Evolutionary conservation across 306 rosid species (phyloP).

Genomic region (Rubus parviflorus): DNA sequence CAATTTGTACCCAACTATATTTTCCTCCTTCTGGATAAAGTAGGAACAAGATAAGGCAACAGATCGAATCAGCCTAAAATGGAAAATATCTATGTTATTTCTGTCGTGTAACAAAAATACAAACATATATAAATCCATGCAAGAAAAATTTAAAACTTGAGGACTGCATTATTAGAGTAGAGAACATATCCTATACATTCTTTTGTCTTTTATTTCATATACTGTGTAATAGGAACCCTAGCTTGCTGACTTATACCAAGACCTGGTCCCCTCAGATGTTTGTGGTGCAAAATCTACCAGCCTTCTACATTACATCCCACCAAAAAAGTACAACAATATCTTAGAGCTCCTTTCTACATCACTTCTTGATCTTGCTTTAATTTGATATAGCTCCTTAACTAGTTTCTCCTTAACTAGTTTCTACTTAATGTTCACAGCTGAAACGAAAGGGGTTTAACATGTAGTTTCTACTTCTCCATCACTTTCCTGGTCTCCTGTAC

Average conservation of each 20-base stretch:
- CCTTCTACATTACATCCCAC: conserved; percentile 24
- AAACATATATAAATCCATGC: not conserved
- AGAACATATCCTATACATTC: conserved; percentile 33
- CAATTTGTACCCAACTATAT: not conserved
- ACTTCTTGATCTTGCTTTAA: not conserved
- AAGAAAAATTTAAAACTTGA: not conserved
- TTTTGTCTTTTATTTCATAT: conserved; percentile 31
- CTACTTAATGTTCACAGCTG: conserved; percentile 33
- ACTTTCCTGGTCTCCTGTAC: conserved; percentile 26
- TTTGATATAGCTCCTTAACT: conserved; percentile 2
- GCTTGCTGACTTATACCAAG: conserved; percentile 25
- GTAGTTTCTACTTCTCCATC: conserved; percentile 24
- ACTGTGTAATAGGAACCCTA: conserved; percentile 22
- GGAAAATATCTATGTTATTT: not conserved
- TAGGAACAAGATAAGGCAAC: not conserved
- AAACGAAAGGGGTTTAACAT: conserved; percentile 14
- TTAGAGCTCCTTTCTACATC: conserved; percentile 10
- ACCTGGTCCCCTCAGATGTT: conserved; percentile 10
- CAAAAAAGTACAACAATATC: conserved; percentile 15
- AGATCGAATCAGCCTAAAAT: not conserved
- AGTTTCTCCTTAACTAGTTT: conserved; percentile 31
- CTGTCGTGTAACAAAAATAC: not conserved
- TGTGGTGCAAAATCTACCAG: conserved; percentile 26
- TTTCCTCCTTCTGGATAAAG: not conserved
- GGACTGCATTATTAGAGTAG: conserved; percentile 23